Conservation (phyloP, 2,329 filamentous ascomycete species). For the Microdochium trichocladiopsis region DNA sequence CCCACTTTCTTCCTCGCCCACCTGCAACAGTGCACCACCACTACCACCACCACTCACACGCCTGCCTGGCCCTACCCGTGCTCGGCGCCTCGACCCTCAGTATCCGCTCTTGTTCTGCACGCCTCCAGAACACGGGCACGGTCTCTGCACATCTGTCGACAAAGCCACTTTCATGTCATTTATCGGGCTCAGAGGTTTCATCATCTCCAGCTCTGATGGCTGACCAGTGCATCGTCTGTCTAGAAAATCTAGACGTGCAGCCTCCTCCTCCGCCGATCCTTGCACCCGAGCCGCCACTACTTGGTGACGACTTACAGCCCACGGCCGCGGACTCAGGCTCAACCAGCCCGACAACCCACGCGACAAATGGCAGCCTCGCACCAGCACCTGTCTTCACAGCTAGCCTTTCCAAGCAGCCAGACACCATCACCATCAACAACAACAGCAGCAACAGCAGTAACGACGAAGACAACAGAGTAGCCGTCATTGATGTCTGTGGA, state of each 20-base stretch:
- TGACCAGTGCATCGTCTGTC: slow-evolving; percentile 65
- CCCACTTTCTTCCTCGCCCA: not conserved
- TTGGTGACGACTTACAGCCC: not conserved
- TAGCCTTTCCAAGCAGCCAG: slow-evolving; percentile 12
- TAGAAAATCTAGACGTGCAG: slow-evolving; percentile 46
- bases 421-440: slow-evolving; percentile 11
- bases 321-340: slow-evolving; percentile 10
- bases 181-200: slow-evolving; percentile 19
- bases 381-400: slow-evolving; percentile 10
- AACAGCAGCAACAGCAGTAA: slow-evolving; percentile 6
- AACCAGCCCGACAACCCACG: slow-evolving; percentile 14
- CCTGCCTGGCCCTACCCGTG: not conserved
- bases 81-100: not conserved
- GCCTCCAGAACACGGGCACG: not conserved
- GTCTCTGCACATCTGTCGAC: not conserved
- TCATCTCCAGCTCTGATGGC: slow-evolving; percentile 34
- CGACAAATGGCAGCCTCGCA: slow-evolving; percentile 10
- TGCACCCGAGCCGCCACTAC: not conserved
- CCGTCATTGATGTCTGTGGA: slow-evolving; percentile 67
- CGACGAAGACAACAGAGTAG: slow-evolving; percentile 37
- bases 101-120: not conserved
- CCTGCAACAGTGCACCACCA: not conserved
- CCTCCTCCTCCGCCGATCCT: slow-evolving; percentile 12
- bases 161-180: slow-evolving; percentile 19
- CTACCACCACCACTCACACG: not conserved